Percentiles rank a stretch among this genome's conserved stretches.
phyloP scores from a whole-genome alignment of 352 stramenopile species.

The Paralagenidium karlingii region DNA sequence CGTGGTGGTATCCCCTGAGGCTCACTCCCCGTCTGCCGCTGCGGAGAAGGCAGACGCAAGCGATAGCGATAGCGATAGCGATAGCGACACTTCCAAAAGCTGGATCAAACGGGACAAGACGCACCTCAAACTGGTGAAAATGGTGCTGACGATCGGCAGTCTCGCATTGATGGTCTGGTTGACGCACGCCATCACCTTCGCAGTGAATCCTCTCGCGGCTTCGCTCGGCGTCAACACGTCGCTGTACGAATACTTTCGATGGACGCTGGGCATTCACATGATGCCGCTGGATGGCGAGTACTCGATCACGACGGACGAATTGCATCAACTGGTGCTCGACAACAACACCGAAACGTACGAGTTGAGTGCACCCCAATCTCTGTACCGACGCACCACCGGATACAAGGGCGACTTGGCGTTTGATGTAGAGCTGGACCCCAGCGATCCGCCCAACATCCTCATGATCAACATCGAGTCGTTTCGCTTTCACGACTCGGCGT shows the following conservation, averaged over 20 bases:
- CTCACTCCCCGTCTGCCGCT: constrained; percentile 6
- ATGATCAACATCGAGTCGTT: constrained; percentile 60
- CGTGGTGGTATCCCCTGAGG: constrained; percentile 8
- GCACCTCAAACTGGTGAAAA: too few relatives aligned
- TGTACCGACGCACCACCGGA: constrained; percentile 27
- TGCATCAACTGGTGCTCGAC: constrained; percentile 30
- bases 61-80: too few relatives aligned
- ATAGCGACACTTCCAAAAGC: too few relatives aligned
- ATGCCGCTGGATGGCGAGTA: constrained; percentile 6
- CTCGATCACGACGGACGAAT: constrained; percentile 5
- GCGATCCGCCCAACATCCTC: constrained; percentile 43
- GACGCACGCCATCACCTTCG: constrained; percentile 14
- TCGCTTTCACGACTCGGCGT: constrained; percentile 35
- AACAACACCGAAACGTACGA: constrained; percentile 21
- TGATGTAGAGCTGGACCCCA: constrained; percentile 19
- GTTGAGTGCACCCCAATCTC: constrained; percentile 21
- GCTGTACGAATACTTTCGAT: constrained; percentile 26
- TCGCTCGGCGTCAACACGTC: constrained; percentile 41
- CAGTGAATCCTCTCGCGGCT: constrained; percentile 13
- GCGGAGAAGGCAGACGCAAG: too few relatives aligned
- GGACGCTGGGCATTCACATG: constrained; percentile 17
- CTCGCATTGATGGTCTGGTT: too few relatives aligned
- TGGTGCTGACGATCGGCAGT: too few relatives aligned
- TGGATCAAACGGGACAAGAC: too few relatives aligned
- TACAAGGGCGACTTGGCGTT: constrained; percentile 21